These are phyloP conservation scores for Daldinia concentrica DNA, from an alignment of 495 filamentous ascomycete species.

Conservation along the genomic window DNA sequence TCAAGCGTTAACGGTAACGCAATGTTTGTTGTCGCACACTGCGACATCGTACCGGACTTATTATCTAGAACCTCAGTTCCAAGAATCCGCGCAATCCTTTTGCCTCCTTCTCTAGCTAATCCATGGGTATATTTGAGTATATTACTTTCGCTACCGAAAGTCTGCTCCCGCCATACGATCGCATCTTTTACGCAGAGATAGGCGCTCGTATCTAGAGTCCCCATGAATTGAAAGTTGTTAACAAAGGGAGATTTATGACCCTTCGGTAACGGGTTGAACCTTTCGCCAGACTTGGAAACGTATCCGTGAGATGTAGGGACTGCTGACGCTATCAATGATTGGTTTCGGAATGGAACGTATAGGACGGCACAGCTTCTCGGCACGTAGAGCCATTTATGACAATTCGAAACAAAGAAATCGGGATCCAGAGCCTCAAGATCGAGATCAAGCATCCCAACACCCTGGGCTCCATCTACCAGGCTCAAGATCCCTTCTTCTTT, in stretches of 20 bases:
- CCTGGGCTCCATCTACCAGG: slow-evolving; percentile 77
- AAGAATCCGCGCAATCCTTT: slow-evolving; percentile 65
- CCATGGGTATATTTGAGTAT: slow-evolving; percentile 67
- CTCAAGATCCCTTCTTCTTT: slow-evolving; percentile 64
- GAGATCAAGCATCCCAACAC: slow-evolving; percentile 74
- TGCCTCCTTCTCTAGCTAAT: slow-evolving; percentile 69
- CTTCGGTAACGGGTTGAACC: slow-evolving; percentile 61
- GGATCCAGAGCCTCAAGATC: slow-evolving; percentile 68
- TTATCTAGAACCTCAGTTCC: slow-evolving; percentile 78
- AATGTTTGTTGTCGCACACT: slow-evolving; percentile 72
- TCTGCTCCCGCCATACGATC: slow-evolving; percentile 69
- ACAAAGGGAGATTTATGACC: slow-evolving; percentile 66
- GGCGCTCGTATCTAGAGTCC: slow-evolving; percentile 75
- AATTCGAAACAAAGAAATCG: slow-evolving; percentile 82
- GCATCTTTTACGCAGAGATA: slow-evolving; percentile 77
- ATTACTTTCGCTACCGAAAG: slow-evolving; percentile 77
- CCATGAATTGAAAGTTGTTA: slow-evolving; percentile 78
- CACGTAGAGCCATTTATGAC: slow-evolving; percentile 87
- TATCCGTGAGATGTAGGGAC: slow-evolving; percentile 74
- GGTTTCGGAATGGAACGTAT: slow-evolving; percentile 76
- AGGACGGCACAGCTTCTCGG: slow-evolving; percentile 79
- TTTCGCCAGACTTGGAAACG: slow-evolving; percentile 41
- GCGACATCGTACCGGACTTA: slow-evolving; percentile 53
- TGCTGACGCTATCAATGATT: slow-evolving; percentile 72
- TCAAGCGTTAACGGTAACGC: slow-evolving; percentile 69